These are phyloP conservation scores for Straminergon stramineum DNA, from an alignment of 225 moss, liverwort and hornwort genomes.

Conservation along the genomic window DNA sequence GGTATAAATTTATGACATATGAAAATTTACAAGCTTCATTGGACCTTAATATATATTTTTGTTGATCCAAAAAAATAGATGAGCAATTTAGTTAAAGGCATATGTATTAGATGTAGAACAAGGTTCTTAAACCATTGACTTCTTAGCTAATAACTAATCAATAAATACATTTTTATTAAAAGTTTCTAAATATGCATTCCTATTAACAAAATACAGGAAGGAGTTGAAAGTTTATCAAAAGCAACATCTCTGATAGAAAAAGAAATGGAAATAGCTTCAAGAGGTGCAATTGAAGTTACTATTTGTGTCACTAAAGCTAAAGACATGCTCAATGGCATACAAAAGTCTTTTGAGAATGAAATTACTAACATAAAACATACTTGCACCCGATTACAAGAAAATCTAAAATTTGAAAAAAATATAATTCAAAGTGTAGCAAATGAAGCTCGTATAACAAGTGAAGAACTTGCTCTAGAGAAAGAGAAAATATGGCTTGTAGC, in stretches of 20 bases:
- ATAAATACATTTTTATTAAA: not conserved
- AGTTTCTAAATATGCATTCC: accelerated
- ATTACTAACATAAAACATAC: conserved; percentile 31
- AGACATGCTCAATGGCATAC: conserved; percentile 35
- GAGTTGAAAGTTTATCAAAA: conserved; percentile 25
- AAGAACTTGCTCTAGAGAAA: conserved; percentile 9
- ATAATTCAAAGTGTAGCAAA: conserved; percentile 8
- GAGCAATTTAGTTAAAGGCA: not conserved
- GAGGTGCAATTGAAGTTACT: conserved; percentile 43
- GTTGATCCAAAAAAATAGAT: not conserved
- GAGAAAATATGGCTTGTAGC: conserved; percentile 12
- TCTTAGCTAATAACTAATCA: not conserved
- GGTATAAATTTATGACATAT: not conserved
- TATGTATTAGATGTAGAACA: not conserved
- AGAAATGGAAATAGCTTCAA: conserved; percentile 29
- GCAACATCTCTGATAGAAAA: conserved; percentile 24
- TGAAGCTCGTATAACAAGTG: not conserved
- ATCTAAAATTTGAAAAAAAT: conserved; percentile 40
- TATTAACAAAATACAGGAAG: not conserved
- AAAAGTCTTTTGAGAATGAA: conserved; percentile 43
- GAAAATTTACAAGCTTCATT: not conserved
- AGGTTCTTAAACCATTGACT: not conserved
- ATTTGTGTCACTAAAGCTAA: conserved; percentile 44
- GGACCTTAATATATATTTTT: not conserved
- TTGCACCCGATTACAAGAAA: conserved; percentile 26